phyloP scores from a whole-genome alignment of 2,329 filamentous ascomycete species.

The Ceratocystis albifundus region DNA sequence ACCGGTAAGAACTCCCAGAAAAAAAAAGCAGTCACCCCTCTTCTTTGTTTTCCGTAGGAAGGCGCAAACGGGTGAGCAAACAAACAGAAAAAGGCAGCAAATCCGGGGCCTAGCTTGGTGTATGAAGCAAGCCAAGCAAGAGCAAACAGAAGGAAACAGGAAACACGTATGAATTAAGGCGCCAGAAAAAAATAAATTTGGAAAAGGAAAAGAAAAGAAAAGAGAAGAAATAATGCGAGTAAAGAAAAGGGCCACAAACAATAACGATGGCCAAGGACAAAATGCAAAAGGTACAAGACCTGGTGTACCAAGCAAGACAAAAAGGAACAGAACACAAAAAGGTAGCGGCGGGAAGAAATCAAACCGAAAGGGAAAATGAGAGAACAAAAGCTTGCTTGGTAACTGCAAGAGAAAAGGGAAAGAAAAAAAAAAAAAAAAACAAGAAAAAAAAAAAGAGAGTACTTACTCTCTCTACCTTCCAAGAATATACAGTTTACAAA shows the following conservation, averaged over 20 bases:
- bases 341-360: not conserved
- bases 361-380: not conserved
- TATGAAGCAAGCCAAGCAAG: not conserved
- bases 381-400: not conserved
- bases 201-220: not conserved
- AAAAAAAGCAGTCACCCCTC: constrained; percentile 7
- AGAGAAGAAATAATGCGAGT: not conserved
- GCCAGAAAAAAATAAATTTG: not conserved
- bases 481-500: not conserved
- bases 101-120: not conserved
- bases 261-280: not conserved
- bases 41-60: not conserved
- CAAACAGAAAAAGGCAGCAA: not conserved
- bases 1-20: not conserved
- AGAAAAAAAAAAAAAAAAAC: not conserved
- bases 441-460: not conserved
- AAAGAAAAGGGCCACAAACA: not conserved
- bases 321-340: constrained; percentile 2
- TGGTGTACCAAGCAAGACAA: not conserved
- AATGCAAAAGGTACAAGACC: not conserved
- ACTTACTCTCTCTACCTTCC: no score
- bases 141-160: not conserved
- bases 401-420: not conserved
- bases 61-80: not conserved
- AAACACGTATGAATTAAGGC: not conserved